Evolutionary conservation across 495 filamentous ascomycete genomes (phyloP).

Genomic region (Acidiella bohemica): DNA sequence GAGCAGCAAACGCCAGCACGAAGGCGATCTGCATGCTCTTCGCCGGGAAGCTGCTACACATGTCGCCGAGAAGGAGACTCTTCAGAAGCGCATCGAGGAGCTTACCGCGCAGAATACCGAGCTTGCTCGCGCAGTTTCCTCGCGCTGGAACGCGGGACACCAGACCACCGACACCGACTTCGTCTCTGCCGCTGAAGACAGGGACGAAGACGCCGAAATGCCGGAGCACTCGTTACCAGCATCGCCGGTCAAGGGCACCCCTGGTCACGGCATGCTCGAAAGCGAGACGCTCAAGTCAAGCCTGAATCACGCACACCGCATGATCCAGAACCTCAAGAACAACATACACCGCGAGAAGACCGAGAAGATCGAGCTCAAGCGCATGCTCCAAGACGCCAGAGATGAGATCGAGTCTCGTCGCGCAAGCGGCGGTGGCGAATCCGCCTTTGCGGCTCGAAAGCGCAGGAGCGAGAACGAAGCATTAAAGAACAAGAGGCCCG

Average conservation of each 20-base stretch:
- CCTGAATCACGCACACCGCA: constrained; percentile 82
- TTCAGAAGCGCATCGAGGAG: constrained; percentile 76
- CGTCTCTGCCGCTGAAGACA: constrained; percentile 49
- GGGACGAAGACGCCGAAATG: constrained; percentile 53
- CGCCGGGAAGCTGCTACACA: constrained; percentile 59
- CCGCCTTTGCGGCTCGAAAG: constrained; percentile 41
- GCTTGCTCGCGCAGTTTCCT: constrained; percentile 62
- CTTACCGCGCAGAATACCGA: constrained; percentile 77
- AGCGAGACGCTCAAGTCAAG: constrained; percentile 90
- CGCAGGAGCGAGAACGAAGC: constrained; percentile 32
- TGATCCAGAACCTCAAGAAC: constrained; percentile 87
- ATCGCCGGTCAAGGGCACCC: constrained; percentile 81
- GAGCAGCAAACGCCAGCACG: constrained; percentile 62
- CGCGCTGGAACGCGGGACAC: constrained; percentile 56
- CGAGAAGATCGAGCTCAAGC: constrained; percentile 87
- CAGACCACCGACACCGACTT: constrained; percentile 37
- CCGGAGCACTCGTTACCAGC: constrained; percentile 83
- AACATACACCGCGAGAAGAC: constrained; percentile 96
- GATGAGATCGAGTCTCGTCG: constrained; percentile 79
- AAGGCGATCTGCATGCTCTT: constrained; percentile 68
- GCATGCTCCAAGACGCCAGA: constrained; percentile 88
- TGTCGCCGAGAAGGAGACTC: constrained; percentile 56
- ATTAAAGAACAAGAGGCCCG: constrained; percentile 58
- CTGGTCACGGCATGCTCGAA: constrained; percentile 77
- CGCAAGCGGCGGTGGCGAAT: constrained; percentile 37